Evolutionary conservation across 2,329 filamentous ascomycete genomes (phyloP).

Genomic region (Ophiobolus disseminans): DNA sequence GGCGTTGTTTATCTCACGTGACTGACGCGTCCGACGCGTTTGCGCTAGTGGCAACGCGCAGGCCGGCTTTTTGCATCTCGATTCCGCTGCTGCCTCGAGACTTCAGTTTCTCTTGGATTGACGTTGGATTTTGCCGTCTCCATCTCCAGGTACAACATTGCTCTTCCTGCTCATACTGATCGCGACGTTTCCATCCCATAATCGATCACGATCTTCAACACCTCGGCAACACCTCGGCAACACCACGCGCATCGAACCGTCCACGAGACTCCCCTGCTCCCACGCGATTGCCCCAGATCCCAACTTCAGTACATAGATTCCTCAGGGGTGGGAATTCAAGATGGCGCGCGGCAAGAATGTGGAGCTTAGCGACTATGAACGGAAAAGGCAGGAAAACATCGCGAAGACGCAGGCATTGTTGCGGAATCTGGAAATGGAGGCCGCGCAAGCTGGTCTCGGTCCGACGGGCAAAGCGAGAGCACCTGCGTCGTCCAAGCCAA

Average conservation of each 20-base stretch:
- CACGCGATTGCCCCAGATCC: neutral
- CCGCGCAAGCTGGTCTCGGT: conserved; percentile 73
- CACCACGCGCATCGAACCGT: conserved; percentile 8
- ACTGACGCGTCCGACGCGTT: conserved; percentile 18
- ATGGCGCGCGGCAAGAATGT: conserved; percentile 53
- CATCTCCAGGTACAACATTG: conserved; percentile 16
- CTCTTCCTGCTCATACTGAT: conserved; percentile 2
- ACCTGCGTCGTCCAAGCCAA: conserved; percentile 55
- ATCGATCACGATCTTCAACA: neutral
- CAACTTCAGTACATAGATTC: too few species aligned
- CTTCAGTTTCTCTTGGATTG: neutral
- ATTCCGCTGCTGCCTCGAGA: neutral
- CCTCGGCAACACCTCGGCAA: neutral
- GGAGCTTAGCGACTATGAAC: conserved; percentile 84
- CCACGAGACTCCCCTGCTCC: neutral
- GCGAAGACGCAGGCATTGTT: conserved; percentile 83
- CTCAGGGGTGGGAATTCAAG: too few species aligned
- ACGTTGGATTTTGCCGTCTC: conserved; percentile 1
- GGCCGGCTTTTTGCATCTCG: neutral
- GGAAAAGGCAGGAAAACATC: conserved; percentile 83
- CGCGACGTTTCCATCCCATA: neutral
- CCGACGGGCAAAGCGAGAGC: conserved; percentile 59
- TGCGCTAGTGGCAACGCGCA: conserved; percentile 22
- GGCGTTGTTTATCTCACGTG: conserved; percentile 15
- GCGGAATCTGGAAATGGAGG: conserved; percentile 74